Percentiles rank a stretch among this genome's conserved stretches.
Evolutionary conservation across 345 rosid genomes (phyloP).

Genomic region (Tarenaya hassleriana): DNA sequence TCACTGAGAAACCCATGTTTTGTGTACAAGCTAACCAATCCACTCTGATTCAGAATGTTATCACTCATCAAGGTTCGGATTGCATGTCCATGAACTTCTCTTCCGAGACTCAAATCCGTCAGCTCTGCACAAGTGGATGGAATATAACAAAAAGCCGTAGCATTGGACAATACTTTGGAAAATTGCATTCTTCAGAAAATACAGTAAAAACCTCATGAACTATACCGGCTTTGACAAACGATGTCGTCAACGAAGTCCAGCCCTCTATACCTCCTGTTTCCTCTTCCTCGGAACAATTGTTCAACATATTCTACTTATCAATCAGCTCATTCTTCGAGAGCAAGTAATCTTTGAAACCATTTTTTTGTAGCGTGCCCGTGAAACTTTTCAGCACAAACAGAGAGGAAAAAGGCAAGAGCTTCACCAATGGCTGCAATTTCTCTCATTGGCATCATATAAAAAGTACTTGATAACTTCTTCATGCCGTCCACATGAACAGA

Average conservation of each 20-base stretch:
- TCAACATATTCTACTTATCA: slow-evolving; percentile 39
- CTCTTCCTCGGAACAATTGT: slow-evolving; percentile 35
- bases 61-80: slow-evolving; percentile 38
- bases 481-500: slow-evolving; percentile 41
- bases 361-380: slow-evolving; percentile 52
- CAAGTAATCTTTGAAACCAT: slow-evolving; percentile 48
- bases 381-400: slow-evolving; percentile 43
- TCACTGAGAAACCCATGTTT: slow-evolving; percentile 51
- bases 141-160: slow-evolving; percentile 50
- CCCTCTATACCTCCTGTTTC: slow-evolving; percentile 47
- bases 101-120: slow-evolving; percentile 46
- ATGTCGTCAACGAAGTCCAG: slow-evolving; percentile 64
- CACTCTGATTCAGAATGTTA: slow-evolving; percentile 54
- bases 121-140: slow-evolving; percentile 63
- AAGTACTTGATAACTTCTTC: slow-evolving; percentile 39
- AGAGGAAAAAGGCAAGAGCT: slow-evolving; percentile 53
- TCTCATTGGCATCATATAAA: slow-evolving; percentile 45
- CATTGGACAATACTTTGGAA: slow-evolving; percentile 39
- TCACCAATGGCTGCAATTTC: slow-evolving; percentile 34
- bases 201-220: slow-evolving; percentile 45
- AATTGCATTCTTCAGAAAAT: slow-evolving; percentile 52
- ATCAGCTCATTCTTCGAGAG: slow-evolving; percentile 52
- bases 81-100: slow-evolving; percentile 61
- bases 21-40: slow-evolving; percentile 66
- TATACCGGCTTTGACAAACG: slow-evolving; percentile 50